phyloP scores from a whole-genome alignment of 805 yeast genomes.

The Sugiyamaella smithiae region DNA sequence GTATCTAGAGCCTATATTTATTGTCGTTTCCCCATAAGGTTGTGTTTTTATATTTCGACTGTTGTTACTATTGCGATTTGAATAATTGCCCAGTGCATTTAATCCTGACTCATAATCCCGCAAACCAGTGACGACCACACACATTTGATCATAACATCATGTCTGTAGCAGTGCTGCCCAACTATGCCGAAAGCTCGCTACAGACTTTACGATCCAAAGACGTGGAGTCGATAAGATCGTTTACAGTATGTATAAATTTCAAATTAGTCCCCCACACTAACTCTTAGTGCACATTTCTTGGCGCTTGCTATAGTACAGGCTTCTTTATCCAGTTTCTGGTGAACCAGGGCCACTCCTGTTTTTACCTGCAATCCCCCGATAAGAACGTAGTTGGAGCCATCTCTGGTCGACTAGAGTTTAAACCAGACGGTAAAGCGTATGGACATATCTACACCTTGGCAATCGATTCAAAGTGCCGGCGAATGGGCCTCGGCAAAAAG shows the following conservation, averaged over 20 bases:
- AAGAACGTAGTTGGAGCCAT: conserved; percentile 17
- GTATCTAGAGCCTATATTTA: no score
- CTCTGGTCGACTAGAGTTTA: conserved; percentile 17
- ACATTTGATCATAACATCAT: no score
- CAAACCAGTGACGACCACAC: no score
- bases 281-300: conserved; percentile 6
- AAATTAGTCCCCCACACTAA: not conserved
- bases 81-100: no score
- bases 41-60: no score
- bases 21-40: no score
- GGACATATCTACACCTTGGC: conserved; percentile 26
- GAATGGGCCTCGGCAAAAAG: conserved; percentile 21
- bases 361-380: conserved; percentile 9
- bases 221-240: conserved; percentile 11
- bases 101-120: no score
- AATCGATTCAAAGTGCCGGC: conserved; percentile 21
- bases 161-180: no score
- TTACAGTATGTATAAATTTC: conserved; percentile 8
- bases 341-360: conserved; percentile 15
- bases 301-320: conserved; percentile 16
- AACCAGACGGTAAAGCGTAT: conserved; percentile 7
- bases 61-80: no score
- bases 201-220: conserved; percentile 14
- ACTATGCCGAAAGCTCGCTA: no score
- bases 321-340: conserved; percentile 24